Evolutionary conservation across 2,329 filamentous ascomycete species (phyloP), one percentile per base, ranked within the genome.

Genomic region (Botrytis medusae): DNA sequence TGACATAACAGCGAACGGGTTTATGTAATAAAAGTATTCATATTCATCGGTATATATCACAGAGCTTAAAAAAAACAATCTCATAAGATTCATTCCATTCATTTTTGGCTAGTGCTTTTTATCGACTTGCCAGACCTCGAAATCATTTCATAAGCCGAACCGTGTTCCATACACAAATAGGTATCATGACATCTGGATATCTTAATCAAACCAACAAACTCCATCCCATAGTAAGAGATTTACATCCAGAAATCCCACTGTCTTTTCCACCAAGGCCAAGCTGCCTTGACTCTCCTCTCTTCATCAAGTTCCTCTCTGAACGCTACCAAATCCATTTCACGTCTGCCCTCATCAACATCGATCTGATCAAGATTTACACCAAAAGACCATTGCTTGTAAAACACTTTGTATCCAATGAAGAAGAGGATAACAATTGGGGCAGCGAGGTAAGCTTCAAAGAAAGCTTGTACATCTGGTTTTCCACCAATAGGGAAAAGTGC

Each of bases 391-490:
- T 79, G 65, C n/a, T 67, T 74, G 40, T 82, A 80, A 62, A 80
- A 88, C 61, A 92, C 1, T 83, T 94, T 94, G 84, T 92, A 93
- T 20, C 84, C 85, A 10, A 93, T 68, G 79, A 91, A 93, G 76
- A 89, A 86, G 0, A 78, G 61, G 29, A 90, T 74, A 54, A 89
- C 85, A n/a, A 91, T 83, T 0, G 87, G 87, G 0, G 84, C 84
- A 14, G 88, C 88, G 20, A 91, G 84, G 79, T 89, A 91, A 6
- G 79, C 77, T 65, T 85, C 79, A 73, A 80, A 80, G 75, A 80
- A 79, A 22, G 67, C 75, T 61, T 75, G n/a, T 1, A 86, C 84
- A 42, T 83, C 74, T 22, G 84, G 85, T 18, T 67, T 74, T 37
- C 78, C 78, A 1, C 85, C 87, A 65, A 90, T 84, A 2, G 90